Conservation (phyloP, 2,329 filamentous ascomycete genomes). For the Alternaria sp. region DNA sequence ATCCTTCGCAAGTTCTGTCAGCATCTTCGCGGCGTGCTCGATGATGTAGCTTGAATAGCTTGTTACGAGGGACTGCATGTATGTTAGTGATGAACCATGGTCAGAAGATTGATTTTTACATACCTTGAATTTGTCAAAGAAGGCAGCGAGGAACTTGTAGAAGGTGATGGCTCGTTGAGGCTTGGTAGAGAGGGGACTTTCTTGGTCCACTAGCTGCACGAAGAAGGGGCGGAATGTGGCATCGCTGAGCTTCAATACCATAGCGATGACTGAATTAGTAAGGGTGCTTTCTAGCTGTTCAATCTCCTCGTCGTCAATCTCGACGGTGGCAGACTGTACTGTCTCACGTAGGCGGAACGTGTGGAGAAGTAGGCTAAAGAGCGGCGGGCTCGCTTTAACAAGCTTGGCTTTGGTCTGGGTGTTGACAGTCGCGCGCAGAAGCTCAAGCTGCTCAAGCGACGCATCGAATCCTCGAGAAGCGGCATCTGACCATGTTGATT, state of each 20-base stretch:
- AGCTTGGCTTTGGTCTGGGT: constrained; percentile 80
- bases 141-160: constrained; percentile 79
- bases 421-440: constrained; percentile 76
- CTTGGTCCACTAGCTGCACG: constrained; percentile 84
- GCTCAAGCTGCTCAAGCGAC: constrained; percentile 71
- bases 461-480: constrained; percentile 64
- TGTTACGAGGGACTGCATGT: constrained; percentile 79
- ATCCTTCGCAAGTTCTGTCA: constrained; percentile 55
- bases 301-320: constrained; percentile 61
- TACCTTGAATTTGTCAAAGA: constrained; percentile 83
- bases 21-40: constrained; percentile 73
- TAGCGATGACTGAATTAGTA: constrained; percentile 79
- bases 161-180: constrained; percentile 71
- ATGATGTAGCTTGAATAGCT: constrained; percentile 87
- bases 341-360: constrained; percentile 69
- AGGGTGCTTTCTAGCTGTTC: constrained; percentile 69
- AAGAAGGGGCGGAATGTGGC: constrained; percentile 92
- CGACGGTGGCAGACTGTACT: constrained; percentile 50
- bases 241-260: constrained; percentile 97
- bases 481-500: constrained; percentile 75
- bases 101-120: constrained; percentile 18
- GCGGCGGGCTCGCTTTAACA: constrained; percentile 73
- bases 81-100: constrained; percentile 24
- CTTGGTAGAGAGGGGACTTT: constrained; percentile 28
- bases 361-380: constrained; percentile 70